Conservation (phyloP, 495 filamentous ascomycete species). For the Neurospora sp. region DNA sequence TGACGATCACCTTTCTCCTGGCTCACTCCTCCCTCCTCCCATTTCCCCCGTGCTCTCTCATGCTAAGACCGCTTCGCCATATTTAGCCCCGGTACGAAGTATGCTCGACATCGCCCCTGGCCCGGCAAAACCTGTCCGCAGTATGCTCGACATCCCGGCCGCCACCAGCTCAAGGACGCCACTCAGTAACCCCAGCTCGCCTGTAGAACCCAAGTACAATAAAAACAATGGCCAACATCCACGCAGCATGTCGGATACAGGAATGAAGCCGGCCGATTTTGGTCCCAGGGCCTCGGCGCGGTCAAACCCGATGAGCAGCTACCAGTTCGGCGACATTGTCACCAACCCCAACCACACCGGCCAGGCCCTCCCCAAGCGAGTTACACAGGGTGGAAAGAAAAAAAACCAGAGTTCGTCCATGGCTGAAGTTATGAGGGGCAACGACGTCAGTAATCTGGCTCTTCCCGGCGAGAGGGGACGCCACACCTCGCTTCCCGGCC, state of each 20-base stretch:
- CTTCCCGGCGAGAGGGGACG: constrained; percentile 35
- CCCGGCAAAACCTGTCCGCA: constrained; percentile 25
- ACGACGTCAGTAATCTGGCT: constrained; percentile 32
- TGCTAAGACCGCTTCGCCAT: constrained; percentile 13
- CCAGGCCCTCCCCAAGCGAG: constrained; percentile 32
- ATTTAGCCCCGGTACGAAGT: constrained; percentile 41
- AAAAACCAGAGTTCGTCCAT: constrained; percentile 33
- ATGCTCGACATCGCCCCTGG: constrained; percentile 47
- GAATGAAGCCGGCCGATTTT: constrained; percentile 31
- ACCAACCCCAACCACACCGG: constrained; percentile 37
- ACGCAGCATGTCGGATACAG: constrained; percentile 44
- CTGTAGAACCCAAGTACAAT: constrained; percentile 16
- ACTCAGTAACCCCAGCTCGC: constrained; percentile 33
- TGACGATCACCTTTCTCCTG: constrained; percentile 20
- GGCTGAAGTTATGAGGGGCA: constrained; percentile 37
- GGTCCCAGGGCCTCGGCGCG: constrained; percentile 24
- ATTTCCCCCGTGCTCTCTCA: constrained; percentile 1
- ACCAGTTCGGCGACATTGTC: constrained; percentile 44
- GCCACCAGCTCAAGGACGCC: constrained; percentile 14
- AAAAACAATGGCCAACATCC: constrained; percentile 20
- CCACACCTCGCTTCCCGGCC: constrained; percentile 35
- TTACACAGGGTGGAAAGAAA: constrained; percentile 30
- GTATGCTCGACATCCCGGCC: constrained; percentile 29
- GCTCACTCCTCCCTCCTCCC: constrained; percentile 1
- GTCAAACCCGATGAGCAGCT: constrained; percentile 34